Base-by-base conservation (phyloP, 2,329 filamentous ascomycete genomes). In the Aspergillus neoniger region DNA sequence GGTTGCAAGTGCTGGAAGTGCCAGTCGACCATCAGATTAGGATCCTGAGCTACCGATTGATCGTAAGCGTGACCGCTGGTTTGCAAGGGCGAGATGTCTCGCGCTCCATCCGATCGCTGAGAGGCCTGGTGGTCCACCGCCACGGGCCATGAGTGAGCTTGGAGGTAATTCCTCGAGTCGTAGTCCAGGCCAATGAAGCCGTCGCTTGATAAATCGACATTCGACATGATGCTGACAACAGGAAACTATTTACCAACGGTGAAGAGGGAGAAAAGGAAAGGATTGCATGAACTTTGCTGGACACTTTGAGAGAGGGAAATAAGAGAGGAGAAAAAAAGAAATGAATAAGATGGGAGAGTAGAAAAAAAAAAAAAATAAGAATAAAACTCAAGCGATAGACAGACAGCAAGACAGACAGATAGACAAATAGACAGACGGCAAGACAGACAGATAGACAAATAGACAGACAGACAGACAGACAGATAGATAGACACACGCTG, bases 141-240 rank as follows among this genome's bases (percentile, higher is more conserved):
- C 55, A 80, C 72, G 55, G 78, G 74, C 79, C 79, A 81, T 64
- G 74, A 69, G 63, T 75, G 70, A 65, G 75, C 70, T 61, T 76
- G 73, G 62, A 78, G 73, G 71, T 80, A 82, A 52, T 67, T 73
- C 74, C 79, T 77, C 60, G 79, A 76, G 69, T 81, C 79, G 63
- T 80, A 80, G 58, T 82, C 80, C 64, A 80, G 76, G 65, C 76
- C 77, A 65, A 79, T 73, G 59, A 82, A 75, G 70, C 77, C 79
- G 61, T 82, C 78, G 66, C 67, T 70, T 55, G 75, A 69, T 66
- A 81, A 65, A 74, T 77, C 77, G 65, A 80, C 73, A 72, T 79
- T 79, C 65, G 74, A 78, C 74, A 80, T 80, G 60, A 70, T 76
- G 55, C 44, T 52, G 48, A 44, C 23, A 28, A 49, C 17, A 50